Evolutionary conservation across 2,329 filamentous ascomycete species (phyloP).

Genomic region (Volutella citrinella): DNA sequence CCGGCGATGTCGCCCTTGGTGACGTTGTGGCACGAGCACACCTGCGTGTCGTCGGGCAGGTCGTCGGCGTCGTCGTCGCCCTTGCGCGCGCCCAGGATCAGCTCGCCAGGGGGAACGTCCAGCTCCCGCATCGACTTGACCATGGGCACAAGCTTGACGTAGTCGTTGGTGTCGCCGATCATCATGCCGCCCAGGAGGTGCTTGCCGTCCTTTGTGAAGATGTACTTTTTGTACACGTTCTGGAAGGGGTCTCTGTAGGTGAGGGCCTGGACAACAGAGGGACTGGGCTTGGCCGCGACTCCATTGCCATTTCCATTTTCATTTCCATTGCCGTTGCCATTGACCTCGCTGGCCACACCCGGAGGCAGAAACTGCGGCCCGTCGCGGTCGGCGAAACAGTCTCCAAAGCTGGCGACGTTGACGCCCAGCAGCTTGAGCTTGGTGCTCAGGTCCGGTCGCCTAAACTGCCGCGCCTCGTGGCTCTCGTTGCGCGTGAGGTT

Average conservation of each 20-base stretch:
- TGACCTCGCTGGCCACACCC: constrained; percentile 11
- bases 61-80: constrained; percentile 73
- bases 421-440: constrained; percentile 88
- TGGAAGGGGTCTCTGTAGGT: constrained; percentile 88
- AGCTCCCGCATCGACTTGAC: constrained; percentile 80
- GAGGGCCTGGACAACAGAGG: constrained; percentile 76
- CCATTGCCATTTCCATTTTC: constrained; percentile 3
- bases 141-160: constrained; percentile 83
- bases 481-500: constrained; percentile 82
- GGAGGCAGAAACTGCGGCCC: constrained; percentile 73
- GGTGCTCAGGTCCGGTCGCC: constrained; percentile 82
- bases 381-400: constrained; percentile 88
- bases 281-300: constrained; percentile 26
- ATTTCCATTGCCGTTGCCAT: constrained; percentile 9
- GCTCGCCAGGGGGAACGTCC: constrained; percentile 73
- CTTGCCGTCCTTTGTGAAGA: constrained; percentile 87
- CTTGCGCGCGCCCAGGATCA: constrained; percentile 77
- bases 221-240: constrained; percentile 89
- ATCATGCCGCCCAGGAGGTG: constrained; percentile 95
- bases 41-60: constrained; percentile 79
- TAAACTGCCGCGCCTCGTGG: constrained; percentile 68
- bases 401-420: constrained; percentile 88
- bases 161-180: constrained; percentile 90
- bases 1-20: constrained; percentile 76
- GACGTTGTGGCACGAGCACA: constrained; percentile 93